A percentile compares a stretch with the other conserved stretches of the same genome.
Conservation (phyloP, 345 rosid species). For the Lepidium aucheri region DNA sequence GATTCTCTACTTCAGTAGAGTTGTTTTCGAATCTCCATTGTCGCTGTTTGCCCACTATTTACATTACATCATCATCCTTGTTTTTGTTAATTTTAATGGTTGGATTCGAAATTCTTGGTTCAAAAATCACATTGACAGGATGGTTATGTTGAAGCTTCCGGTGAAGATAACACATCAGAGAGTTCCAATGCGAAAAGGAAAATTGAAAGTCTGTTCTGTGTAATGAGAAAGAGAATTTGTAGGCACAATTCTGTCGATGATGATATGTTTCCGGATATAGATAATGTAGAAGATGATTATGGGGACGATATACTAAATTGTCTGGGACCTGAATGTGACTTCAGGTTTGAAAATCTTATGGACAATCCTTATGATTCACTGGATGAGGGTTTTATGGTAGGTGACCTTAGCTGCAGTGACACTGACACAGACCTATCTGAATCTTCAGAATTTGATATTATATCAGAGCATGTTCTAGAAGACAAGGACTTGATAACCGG, state of each 20-base stretch:
- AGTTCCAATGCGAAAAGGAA: constrained; percentile 15
- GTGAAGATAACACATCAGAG: background rate
- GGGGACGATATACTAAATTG: background rate
- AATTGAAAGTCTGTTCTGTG: constrained; percentile 19
- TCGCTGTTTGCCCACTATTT: background rate
- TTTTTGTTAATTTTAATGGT: too few relatives aligned
- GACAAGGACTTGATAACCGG: background rate
- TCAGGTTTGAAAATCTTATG: background rate
- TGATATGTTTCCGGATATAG: background rate
- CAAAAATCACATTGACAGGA: background rate
- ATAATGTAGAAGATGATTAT: background rate
- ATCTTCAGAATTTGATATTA: constrained; percentile 11
- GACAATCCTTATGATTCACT: background rate
- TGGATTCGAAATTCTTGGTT: background rate
- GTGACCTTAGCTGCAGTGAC: background rate
- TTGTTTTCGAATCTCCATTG: background rate
- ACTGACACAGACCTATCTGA: constrained; percentile 6
- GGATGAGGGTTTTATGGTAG: background rate
- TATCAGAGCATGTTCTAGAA: background rate
- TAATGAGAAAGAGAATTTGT: constrained; percentile 16
- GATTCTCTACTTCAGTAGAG: background rate
- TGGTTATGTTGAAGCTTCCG: background rate
- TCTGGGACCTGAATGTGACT: background rate
- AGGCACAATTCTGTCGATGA: background rate
- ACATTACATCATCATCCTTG: background rate